Base-by-base conservation (phyloP, 2,329 filamentous ascomycete species). In the Epichloe bromicola region DNA sequence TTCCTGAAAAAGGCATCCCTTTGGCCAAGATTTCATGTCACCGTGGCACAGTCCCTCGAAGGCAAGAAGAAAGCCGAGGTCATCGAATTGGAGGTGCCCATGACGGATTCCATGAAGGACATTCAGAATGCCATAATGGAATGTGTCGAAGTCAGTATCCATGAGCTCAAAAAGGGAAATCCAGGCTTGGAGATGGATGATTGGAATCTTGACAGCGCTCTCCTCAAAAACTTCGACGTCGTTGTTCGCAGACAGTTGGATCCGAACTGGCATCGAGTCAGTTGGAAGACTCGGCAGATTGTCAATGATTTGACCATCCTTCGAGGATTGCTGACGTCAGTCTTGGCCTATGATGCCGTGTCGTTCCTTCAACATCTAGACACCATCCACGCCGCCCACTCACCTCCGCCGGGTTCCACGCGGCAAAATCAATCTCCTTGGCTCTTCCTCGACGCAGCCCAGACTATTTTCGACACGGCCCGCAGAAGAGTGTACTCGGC, bases 51-150 rank as follows among this genome's bases (percentile, higher is more conserved):
- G 59, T 88, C 89, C 3, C 74, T 98, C 3, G 93, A 98, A 66
- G 90, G 90, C 10, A 87, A 86, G 65, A 87, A 87, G 63, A 95
- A 91, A 64, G 91, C 93, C 4, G 93, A 98, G 67, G 93, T 98
- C 44, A 95, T 98, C 56, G 93, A 98, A 68, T 75, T 97, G 23
- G 93, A 96, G 67, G 86, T 98, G 5, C 85, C 88, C 30, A 97
- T 98, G 91, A 95, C 88, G 5, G 87, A 95, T 38, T 78, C 82
- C 47, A 98, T 98, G 93, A 80, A 79, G 54, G 83, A 89, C 41
- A 96, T 98, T 40, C 93, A 98, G 63, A 91, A 87, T 56, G 90
- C 93, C 26, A 85, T 97, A 53, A 80, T 98, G 67, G 91, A 97
- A 64, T 98, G 93, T 63, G 90, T 98, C 17, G 91, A 97, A 67